These are phyloP conservation scores for Boletellus ananiceps DNA, from an alignment of 768 basidiomycete genomes.

Conservation along the genomic window DNA sequence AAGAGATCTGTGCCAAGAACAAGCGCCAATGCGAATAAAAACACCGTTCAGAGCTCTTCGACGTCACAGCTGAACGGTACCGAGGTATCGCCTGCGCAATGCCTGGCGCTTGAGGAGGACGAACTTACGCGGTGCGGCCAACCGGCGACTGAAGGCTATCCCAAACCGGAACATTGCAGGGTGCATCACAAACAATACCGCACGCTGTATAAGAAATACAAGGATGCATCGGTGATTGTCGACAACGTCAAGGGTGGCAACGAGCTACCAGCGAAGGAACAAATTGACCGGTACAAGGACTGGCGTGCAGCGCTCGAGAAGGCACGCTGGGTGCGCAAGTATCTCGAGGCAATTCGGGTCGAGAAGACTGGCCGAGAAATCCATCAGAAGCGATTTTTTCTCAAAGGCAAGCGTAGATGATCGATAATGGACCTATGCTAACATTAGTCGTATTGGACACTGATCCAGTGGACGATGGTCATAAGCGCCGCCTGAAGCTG, in stretches of 20 bases:
- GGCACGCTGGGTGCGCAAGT: slow-evolving; percentile 20
- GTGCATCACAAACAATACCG: slow-evolving; percentile 26
- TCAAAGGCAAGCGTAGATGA: slow-evolving; percentile 23
- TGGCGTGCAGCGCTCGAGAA: slow-evolving; percentile 16
- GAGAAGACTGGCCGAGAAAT: slow-evolving; percentile 30
- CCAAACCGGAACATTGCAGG: slow-evolving; percentile 16
- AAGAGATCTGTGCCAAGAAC: neutral
- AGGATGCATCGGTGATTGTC: slow-evolving; percentile 24
- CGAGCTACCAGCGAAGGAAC: slow-evolving; percentile 17
- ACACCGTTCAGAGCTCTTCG: neutral
- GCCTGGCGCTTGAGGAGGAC: slow-evolving; percentile 23
- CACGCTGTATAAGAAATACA: slow-evolving; percentile 24
- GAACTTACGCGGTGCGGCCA: slow-evolving; percentile 22
- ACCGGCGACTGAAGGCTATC: slow-evolving; percentile 19
- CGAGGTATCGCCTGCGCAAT: neutral
- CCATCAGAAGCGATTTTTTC: slow-evolving; percentile 31
- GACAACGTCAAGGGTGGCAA: slow-evolving; percentile 13
- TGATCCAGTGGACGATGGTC: slow-evolving; percentile 26
- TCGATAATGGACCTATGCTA: neutral
- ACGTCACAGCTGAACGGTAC: neutral
- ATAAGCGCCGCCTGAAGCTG: slow-evolving; percentile 27
- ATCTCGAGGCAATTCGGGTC: slow-evolving; percentile 31
- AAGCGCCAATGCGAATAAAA: neutral
- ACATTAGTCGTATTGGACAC: neutral
- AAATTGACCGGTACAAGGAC: slow-evolving; percentile 12